Conservation (phyloP, 2,329 filamentous ascomycete species). For the Cephalotrichum gorgonifer region DNA sequence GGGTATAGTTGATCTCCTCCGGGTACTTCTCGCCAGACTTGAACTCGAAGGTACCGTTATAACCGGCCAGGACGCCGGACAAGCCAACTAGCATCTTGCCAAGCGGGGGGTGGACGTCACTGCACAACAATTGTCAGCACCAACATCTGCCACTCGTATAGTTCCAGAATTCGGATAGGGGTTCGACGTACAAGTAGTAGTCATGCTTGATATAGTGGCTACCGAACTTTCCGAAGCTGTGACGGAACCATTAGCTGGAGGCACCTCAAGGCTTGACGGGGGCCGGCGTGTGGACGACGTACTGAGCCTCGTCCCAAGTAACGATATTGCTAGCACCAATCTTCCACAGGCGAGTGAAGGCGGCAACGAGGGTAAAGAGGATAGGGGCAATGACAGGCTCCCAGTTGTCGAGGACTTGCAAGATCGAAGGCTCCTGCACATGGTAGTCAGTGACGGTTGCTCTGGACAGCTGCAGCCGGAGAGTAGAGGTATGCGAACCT, state of each 20-base stretch:
- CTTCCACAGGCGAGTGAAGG: slow-evolving; percentile 60
- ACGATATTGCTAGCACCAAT: slow-evolving; percentile 59
- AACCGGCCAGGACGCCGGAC: slow-evolving; percentile 90
- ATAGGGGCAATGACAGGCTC: slow-evolving; percentile 51
- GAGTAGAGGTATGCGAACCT: slow-evolving; percentile 28
- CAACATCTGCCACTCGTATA: background rate
- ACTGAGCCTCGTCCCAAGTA: slow-evolving; percentile 60
- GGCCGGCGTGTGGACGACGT: slow-evolving; percentile 19
- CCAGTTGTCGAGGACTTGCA: slow-evolving; percentile 54
- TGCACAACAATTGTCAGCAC: background rate
- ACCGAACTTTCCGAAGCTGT: slow-evolving; percentile 89
- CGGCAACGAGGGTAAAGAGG: slow-evolving; percentile 49
- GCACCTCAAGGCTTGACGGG: background rate
- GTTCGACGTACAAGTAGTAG: slow-evolving; percentile 66
- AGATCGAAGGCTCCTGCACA: slow-evolving; percentile 37
- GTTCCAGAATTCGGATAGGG: background rate
- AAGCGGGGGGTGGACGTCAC: slow-evolving; percentile 73
- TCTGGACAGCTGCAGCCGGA: background rate
- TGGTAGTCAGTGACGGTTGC: background rate
- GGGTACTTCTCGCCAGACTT: slow-evolving; percentile 97
- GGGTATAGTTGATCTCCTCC: slow-evolving; percentile 87
- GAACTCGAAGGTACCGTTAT: slow-evolving; percentile 99
- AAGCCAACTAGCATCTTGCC: slow-evolving; percentile 98
- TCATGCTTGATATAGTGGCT: slow-evolving; percentile 98
- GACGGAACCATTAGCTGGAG: slow-evolving; percentile 1